Percentiles rank a stretch among this genome's conserved stretches.
Evolutionary conservation across 495 filamentous ascomycete genomes (phyloP).

Genomic region (Jackrogersella multiformis): DNA sequence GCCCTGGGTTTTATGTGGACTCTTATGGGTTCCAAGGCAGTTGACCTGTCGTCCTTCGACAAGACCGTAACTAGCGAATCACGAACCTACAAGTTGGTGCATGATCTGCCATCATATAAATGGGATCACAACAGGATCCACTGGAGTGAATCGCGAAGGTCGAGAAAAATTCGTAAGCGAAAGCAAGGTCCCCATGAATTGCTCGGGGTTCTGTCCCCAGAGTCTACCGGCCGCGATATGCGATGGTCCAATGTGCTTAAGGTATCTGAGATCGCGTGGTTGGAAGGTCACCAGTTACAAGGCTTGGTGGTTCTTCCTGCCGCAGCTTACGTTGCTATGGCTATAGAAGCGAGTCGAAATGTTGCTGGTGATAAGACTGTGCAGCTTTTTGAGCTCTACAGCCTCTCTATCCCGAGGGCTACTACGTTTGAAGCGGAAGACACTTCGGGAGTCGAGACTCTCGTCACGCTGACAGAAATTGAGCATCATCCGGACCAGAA

Average conservation of each 20-base stretch:
- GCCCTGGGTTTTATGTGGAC: conserved; percentile 49
- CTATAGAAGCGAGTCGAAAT: conserved; percentile 52
- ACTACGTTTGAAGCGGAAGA: not conserved
- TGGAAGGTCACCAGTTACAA: conserved; percentile 54
- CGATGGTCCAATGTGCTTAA: conserved; percentile 57
- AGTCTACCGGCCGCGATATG: conserved; percentile 45
- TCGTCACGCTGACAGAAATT: not conserved
- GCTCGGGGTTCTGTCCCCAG: conserved; percentile 48
- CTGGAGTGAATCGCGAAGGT: conserved; percentile 59
- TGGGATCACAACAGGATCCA: conserved; percentile 62
- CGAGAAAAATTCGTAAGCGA: conserved; percentile 33
- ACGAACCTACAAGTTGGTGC: conserved; percentile 27
- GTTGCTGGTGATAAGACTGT: not conserved
- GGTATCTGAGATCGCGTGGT: conserved; percentile 55
- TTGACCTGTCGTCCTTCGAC: conserved; percentile 35
- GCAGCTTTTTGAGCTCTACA: not conserved
- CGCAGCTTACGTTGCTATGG: conserved; percentile 59
- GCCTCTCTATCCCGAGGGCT: not conserved
- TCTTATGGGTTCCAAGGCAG: not conserved
- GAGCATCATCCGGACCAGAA: not conserved
- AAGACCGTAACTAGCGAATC: not conserved
- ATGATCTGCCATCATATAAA: conserved; percentile 57
- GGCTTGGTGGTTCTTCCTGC: conserved; percentile 62
- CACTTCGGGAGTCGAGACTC: not conserved
- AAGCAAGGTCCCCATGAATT: conserved; percentile 49